phyloP scores from a whole-genome alignment of 305 asterid genomes.

The Euphrasia arctica region DNA sequence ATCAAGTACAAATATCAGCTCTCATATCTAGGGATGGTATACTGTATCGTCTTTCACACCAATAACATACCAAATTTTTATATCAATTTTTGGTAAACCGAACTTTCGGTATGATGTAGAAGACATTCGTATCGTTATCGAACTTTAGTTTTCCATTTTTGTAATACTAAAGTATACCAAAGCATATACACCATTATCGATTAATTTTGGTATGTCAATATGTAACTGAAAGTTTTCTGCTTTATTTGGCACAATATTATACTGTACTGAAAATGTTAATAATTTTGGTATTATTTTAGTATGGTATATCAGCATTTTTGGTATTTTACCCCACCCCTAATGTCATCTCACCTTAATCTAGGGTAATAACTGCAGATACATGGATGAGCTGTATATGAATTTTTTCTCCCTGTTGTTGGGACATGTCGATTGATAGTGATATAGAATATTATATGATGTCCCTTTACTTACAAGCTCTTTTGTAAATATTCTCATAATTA shows the following conservation, averaged over 20 bases:
- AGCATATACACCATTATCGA: neutral
- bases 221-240: neutral
- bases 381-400: slow-evolving; percentile 19
- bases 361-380: slow-evolving; percentile 7
- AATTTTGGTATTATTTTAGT: neutral
- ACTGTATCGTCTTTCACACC: no score
- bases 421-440: neutral
- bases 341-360: slow-evolving; percentile 19
- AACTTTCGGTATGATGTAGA: no score
- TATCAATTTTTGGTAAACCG: no score
- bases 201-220: neutral
- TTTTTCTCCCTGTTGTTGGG: slow-evolving; percentile 6
- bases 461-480: neutral
- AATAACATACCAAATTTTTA: no score
- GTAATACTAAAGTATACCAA: neutral
- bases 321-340: neutral
- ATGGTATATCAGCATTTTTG: neutral
- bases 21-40: no score
- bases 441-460: slow-evolving; percentile 2
- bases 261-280: neutral
- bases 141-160: neutral
- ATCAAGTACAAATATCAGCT: neutral
- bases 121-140: neutral
- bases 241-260: neutral
- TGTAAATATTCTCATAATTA: slow-evolving; percentile 17